These are phyloP conservation scores for Leucosporidium scottii DNA, from an alignment of 768 basidiomycete species.

Conservation along the genomic window DNA sequence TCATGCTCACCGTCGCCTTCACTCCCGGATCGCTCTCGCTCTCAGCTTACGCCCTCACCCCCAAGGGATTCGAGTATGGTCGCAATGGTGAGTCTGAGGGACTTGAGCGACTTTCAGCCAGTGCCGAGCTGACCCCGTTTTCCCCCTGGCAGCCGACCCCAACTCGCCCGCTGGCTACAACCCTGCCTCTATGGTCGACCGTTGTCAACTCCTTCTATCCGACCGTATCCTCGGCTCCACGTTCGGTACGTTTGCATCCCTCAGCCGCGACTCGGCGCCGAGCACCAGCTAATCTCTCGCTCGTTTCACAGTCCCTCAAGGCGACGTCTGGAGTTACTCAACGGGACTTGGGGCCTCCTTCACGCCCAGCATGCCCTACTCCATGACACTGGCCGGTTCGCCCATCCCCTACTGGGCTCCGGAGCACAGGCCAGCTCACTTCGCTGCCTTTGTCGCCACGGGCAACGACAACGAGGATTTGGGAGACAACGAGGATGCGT, in stretches of 20 bases:
- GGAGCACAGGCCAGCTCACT: conserved; percentile 34
- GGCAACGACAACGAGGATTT: conserved; percentile 24
- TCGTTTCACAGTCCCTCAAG: conserved; percentile 54
- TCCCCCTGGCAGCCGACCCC: conserved; percentile 43
- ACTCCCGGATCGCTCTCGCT: conserved; percentile 96
- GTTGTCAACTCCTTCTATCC: conserved; percentile 77
- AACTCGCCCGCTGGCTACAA: conserved; percentile 66
- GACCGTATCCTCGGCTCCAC: conserved; percentile 96
- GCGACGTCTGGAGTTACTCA: conserved; percentile 86
- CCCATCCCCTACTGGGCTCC: conserved; percentile 35
- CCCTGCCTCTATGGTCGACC: conserved; percentile 88
- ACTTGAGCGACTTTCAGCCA: conserved; percentile 51
- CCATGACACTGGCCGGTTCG: conserved; percentile 33
- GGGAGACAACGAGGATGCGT: conserved; percentile 29
- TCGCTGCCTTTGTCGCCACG: conserved; percentile 30
- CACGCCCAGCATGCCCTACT: conserved; percentile 35
- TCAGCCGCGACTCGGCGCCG: too few relatives aligned
- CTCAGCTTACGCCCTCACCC: conserved; percentile 80
- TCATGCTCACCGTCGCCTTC: conserved; percentile 90
- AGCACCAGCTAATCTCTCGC: too few relatives aligned
- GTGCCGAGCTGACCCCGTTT: conserved; percentile 55
- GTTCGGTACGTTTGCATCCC: conserved; percentile 55
- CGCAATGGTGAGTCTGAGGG: conserved; percentile 62
- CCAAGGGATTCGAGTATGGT: conserved; percentile 96
- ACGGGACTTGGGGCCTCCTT: conserved; percentile 28